Conservation (phyloP, 2,329 filamentous ascomycete genomes). For the Penicillium frequentans region DNA sequence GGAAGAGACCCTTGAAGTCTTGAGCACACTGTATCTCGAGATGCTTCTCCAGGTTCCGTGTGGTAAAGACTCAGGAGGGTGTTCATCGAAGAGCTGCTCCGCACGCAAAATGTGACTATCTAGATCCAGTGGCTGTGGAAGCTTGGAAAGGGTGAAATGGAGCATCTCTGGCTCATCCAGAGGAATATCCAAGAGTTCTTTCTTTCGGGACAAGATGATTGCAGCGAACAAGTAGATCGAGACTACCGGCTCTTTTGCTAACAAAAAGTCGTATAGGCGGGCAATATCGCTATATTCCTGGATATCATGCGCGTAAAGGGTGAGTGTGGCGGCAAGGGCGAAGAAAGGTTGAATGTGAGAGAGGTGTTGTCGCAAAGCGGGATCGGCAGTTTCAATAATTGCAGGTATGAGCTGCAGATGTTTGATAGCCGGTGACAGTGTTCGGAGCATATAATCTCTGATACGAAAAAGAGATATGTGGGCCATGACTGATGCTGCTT, state of each 20-base stretch:
- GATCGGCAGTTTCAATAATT: slow-evolving; percentile 72
- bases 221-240: slow-evolving; percentile 89
- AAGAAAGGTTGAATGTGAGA: slow-evolving; percentile 82
- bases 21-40: slow-evolving; percentile 76
- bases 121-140: slow-evolving; percentile 77
- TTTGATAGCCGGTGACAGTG: slow-evolving; percentile 73
- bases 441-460: slow-evolving; percentile 96
- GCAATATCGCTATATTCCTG: slow-evolving; percentile 85
- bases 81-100: slow-evolving; percentile 59
- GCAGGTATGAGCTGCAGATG: slow-evolving; percentile 87
- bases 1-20: slow-evolving; percentile 67
- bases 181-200: slow-evolving; percentile 82
- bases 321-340: slow-evolving; percentile 87
- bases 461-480: slow-evolving; percentile 89
- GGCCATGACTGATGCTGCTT: slow-evolving; percentile 65
- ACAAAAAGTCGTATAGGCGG: slow-evolving; percentile 85
- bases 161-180: slow-evolving; percentile 88
- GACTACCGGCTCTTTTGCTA: slow-evolving; percentile 84
- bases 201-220: slow-evolving; percentile 76
- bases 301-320: slow-evolving; percentile 95
- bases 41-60: slow-evolving; percentile 68
- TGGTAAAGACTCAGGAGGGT: slow-evolving; percentile 72
- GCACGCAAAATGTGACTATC: slow-evolving; percentile 73
- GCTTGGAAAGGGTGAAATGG: slow-evolving; percentile 80
- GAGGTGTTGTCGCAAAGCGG: slow-evolving; percentile 71